Percentiles rank a stretch among this genome's conserved stretches.
Evolutionary conservation across 1,284 basidiomycete genomes (phyloP).

Genomic region (Ustilago hordei): DNA sequence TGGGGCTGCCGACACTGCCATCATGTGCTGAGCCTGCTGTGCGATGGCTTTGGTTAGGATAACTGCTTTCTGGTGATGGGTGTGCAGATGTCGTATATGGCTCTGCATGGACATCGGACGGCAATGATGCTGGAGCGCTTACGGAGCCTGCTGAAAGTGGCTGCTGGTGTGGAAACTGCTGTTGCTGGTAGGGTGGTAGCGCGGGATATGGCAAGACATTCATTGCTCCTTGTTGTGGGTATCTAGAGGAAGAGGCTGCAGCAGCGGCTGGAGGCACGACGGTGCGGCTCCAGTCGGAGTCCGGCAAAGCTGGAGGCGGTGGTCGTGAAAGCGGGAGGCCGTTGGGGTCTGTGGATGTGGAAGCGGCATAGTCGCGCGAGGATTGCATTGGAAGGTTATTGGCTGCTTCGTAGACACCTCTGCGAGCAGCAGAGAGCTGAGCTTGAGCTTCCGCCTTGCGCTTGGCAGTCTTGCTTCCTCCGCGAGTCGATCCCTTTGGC

Average conservation of each 20-base stretch:
- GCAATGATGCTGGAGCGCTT: not conserved
- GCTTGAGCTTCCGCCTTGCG: conserved; percentile 26
- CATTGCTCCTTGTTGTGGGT: conserved; percentile 8
- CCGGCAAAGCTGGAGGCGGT: conserved; percentile 15
- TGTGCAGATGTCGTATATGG: conserved; percentile 17
- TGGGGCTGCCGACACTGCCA: conserved; percentile 37
- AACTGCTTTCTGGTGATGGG: conserved; percentile 23
- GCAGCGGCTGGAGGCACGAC: not conserved
- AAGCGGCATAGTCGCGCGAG: conserved; percentile 22
- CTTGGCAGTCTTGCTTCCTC: conserved; percentile 39
- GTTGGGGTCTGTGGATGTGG: conserved; percentile 1
- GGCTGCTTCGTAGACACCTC: conserved; percentile 19
- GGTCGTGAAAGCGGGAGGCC: conserved; percentile 17
- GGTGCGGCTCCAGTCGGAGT: conserved; percentile 19
- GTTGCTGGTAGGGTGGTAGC: conserved; percentile 7
- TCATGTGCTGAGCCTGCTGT: conserved; percentile 23
- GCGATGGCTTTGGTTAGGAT: conserved; percentile 31
- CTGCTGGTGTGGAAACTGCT: not conserved
- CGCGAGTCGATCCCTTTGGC: conserved; percentile 57
- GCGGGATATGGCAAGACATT: conserved; percentile 6
- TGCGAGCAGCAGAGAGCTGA: conserved; percentile 11
- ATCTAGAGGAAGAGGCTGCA: conserved; percentile 14
- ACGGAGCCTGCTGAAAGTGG: conserved; percentile 1
- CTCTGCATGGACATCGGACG: conserved; percentile 12
- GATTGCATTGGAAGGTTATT: conserved; percentile 23